These are phyloP conservation scores for Phytopythium helicoides DNA, from an alignment of 352 stramenopile genomes.

Conservation along the genomic window DNA sequence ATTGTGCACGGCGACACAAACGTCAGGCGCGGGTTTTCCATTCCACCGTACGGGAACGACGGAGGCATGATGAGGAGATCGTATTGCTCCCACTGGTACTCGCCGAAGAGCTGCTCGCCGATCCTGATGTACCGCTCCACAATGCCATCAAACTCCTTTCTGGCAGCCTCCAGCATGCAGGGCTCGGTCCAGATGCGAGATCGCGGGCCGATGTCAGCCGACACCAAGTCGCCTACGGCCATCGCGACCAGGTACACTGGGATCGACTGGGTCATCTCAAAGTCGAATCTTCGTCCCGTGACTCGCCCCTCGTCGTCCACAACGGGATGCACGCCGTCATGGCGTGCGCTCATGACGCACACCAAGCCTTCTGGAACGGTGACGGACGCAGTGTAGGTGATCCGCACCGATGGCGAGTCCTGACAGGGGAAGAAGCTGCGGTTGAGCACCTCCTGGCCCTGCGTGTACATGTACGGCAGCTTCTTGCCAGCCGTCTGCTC, in stretches of 20 bases:
- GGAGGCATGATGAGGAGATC: conserved; percentile 84
- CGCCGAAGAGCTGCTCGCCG: conserved; percentile 72
- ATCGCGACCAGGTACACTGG: conserved; percentile 85
- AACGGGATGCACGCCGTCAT: conserved; percentile 20
- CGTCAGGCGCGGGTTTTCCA: conserved; percentile 95
- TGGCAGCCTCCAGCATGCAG: conserved; percentile 74
- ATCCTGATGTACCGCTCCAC: conserved; percentile 72
- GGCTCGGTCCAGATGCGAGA: conserved; percentile 83
- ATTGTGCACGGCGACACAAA: conserved; percentile 81
- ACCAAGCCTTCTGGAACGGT: conserved; percentile 90
- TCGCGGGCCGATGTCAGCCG: conserved; percentile 56
- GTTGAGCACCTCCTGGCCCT: conserved; percentile 85
- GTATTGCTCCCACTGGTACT: conserved; percentile 86
- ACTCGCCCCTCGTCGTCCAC: conserved; percentile 12
- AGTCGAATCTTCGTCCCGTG: conserved; percentile 46
- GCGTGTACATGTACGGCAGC: conserved; percentile 82
- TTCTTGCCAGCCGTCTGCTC: conserved; percentile 80
- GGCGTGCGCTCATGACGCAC: conserved; percentile 83
- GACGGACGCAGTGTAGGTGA: conserved; percentile 95
- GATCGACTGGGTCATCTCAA: conserved; percentile 83
- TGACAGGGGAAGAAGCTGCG: conserved; percentile 87
- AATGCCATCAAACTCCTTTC: conserved; percentile 71
- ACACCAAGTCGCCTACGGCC: conserved; percentile 75
- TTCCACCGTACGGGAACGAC: conserved; percentile 97
- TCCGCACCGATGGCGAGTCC: conserved; percentile 94